Evolutionary conservation across 306 rosid genomes (phyloP), one percentile per base, ranked within the genome.

Genomic region (Potentilla sterilis): DNA sequence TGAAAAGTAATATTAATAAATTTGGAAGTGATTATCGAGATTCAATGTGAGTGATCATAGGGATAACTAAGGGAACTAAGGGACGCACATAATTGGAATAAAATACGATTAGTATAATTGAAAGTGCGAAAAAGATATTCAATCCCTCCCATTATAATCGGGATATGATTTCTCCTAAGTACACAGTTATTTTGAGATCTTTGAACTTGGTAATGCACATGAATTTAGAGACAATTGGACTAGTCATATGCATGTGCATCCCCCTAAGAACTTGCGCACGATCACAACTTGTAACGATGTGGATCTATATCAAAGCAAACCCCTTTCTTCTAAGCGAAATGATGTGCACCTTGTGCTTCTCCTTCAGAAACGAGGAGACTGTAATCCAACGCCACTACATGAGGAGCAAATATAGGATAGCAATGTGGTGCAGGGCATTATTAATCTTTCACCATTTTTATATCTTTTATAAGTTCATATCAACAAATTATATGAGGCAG

Each of bases 391-490:
- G 80, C 74, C 89, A 73, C 76, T 78, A 80, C 89, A 85, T 85
- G 65, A 90, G 90, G 89, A 90, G 92, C 88, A 85, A 84, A 72
- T 79, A 70, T 49, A 77, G 95, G 92, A 74, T 54, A 37, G 7
- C 57, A 44, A 65, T 65, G 58, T 54, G 69, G 41, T 15, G 76
- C 18, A 46, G 32, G 28, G 6, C 57, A 43, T 24, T 43, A 57
- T 41, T 24, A 57, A 42, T 57, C 41, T 57, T 5, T 58, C 10
- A 21, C 10, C 55, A 14, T 28, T 37, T 28, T 28, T 6, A 22
- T 11, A 67, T 63, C 43, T 34, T 32, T 2, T 13, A 9, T 13
- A 62, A 15, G 43, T 13, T 28, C 38, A 12, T 59, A 59, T 11
- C 66, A 59, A 13, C 66, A 24, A 24, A 28, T 24, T 4, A 59